A percentile compares a stretch with the other conserved stretches of the same genome.
Conservation (phyloP, 2,329 filamentous ascomycete species). For the Thermoascus crustaceus region DNA sequence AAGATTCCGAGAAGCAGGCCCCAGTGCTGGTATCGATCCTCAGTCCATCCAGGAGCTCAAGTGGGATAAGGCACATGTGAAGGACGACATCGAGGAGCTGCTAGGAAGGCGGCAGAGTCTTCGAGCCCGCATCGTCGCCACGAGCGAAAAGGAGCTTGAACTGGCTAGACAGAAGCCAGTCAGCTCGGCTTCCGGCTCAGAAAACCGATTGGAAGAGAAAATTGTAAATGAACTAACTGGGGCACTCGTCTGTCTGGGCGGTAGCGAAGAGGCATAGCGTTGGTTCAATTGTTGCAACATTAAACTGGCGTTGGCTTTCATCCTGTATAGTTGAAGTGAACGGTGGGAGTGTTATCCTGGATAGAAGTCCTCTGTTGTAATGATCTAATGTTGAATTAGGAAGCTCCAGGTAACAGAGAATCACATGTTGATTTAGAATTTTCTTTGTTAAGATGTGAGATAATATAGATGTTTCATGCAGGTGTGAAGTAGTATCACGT, state of each 20-base stretch:
- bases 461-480: too few relatives aligned
- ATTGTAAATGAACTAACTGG: slow-evolving; percentile 61
- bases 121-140: slow-evolving; percentile 63
- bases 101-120: slow-evolving; percentile 61
- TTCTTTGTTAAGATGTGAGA: too few relatives aligned
- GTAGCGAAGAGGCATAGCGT: slow-evolving; percentile 24
- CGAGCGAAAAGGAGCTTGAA: slow-evolving; percentile 63
- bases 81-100: slow-evolving; percentile 79
- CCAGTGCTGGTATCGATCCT: slow-evolving; percentile 50
- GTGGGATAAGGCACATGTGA: slow-evolving; percentile 64
- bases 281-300: neutral
- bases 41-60: slow-evolving; percentile 61
- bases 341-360: too few relatives aligned
- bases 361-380: too few relatives aligned
- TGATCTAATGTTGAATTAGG: too few relatives aligned
- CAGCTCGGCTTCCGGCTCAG: slow-evolving; percentile 38
- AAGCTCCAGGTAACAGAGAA: too few relatives aligned
- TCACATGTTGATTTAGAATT: too few relatives aligned
- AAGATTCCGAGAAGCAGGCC: slow-evolving; percentile 55
- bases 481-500: too few relatives aligned
- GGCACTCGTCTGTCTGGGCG: slow-evolving; percentile 36
- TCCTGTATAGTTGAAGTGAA: neutral
- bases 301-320: slow-evolving; percentile 1
- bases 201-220: slow-evolving; percentile 67
- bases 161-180: slow-evolving; percentile 41